Evolutionary conservation across 345 rosid species (phyloP).

Genomic region (Turnera subulata): DNA sequence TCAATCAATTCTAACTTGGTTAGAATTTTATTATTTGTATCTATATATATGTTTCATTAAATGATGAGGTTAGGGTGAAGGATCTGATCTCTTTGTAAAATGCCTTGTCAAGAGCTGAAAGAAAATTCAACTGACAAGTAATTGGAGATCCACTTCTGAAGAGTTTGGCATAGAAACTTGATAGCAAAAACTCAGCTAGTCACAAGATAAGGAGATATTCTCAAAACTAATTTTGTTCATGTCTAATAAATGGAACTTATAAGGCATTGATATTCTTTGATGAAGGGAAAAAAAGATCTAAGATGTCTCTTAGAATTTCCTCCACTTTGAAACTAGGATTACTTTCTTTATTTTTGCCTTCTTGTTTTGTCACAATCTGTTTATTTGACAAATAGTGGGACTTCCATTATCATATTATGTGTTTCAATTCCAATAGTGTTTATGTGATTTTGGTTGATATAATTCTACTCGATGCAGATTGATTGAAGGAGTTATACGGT

Average conservation of each 20-base stretch:
- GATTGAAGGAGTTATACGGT: constrained; percentile 88
- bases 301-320: too few relatives aligned
- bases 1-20: neutral
- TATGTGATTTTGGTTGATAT: constrained; percentile 12
- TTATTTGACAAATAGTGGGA: neutral
- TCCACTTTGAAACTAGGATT: too few relatives aligned
- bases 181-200: too few relatives aligned
- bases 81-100: neutral
- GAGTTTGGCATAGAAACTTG: too few relatives aligned
- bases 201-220: too few relatives aligned
- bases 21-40: neutral
- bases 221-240: too few relatives aligned
- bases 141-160: too few relatives aligned
- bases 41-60: neutral
- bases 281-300: too few relatives aligned
- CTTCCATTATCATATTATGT: neutral
- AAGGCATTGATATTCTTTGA: too few relatives aligned
- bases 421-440: neutral
- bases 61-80: neutral
- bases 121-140: neutral
- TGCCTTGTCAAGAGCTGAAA: neutral
- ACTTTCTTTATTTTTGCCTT: too few relatives aligned
- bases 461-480: constrained; percentile 46
- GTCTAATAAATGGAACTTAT: too few relatives aligned
- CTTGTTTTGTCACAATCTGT: neutral